phyloP scores from a whole-genome alignment of 805 yeast species.

The Metschnikowia drakensbergensis region DNA sequence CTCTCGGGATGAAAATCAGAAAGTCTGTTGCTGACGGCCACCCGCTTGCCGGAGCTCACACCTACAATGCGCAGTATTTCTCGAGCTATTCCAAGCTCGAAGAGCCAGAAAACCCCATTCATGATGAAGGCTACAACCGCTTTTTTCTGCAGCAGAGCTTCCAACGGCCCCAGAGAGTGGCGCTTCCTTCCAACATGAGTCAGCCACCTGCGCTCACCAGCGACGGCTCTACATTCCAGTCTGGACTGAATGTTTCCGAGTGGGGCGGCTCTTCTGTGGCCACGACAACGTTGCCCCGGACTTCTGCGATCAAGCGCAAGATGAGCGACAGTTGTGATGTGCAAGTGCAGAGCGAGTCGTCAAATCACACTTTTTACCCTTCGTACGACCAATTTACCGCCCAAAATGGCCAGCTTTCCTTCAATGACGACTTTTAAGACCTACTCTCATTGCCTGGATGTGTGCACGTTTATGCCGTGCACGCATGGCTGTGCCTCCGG shows the following conservation, averaged over 20 bases:
- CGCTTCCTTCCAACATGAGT: constrained; percentile 38
- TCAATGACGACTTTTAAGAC: constrained; percentile 47
- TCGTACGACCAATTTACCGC: constrained; percentile 22
- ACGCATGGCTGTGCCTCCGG: not conserved
- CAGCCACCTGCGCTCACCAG: constrained; percentile 45
- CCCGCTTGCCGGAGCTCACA: constrained; percentile 14
- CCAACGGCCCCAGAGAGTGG: constrained; percentile 25
- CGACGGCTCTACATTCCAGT: constrained; percentile 41
- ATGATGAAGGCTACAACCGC: not conserved
- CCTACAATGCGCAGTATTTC: constrained; percentile 10
- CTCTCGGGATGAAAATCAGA: constrained; percentile 69
- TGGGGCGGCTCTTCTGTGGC: constrained; percentile 27
- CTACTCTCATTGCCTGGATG: not conserved
- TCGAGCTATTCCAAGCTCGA: constrained; percentile 2
- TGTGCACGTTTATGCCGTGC: not conserved
- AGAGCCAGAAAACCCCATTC: not conserved
- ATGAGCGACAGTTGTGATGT: constrained; percentile 1
- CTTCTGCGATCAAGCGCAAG: constrained; percentile 8
- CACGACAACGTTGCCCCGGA: constrained; percentile 8
- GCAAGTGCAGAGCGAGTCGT: not conserved
- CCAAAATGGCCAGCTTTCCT: constrained; percentile 44
- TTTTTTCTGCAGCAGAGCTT: not conserved
- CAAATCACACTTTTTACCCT: not conserved
- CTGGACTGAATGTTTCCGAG: constrained; percentile 39
- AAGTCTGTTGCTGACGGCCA: constrained; percentile 65